phyloP scores from a whole-genome alignment of 176 grass and related monocot species.

The Elymus sibiricus region DNA sequence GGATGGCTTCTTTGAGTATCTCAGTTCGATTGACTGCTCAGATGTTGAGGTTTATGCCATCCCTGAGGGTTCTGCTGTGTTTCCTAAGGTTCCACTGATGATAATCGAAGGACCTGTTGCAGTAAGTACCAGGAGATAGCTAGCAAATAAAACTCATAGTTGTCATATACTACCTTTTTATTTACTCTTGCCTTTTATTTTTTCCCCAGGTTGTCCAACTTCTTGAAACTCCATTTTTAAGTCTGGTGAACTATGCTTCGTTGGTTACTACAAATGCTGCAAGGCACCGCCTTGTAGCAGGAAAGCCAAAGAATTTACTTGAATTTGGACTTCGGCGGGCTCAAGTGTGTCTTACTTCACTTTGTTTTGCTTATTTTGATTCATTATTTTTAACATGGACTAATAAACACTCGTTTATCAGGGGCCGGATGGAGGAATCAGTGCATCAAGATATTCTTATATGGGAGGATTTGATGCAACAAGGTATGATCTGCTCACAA shows the following conservation, averaged over 20 bases:
- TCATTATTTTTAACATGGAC: conserved; percentile 4
- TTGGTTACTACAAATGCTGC: conserved; percentile 97
- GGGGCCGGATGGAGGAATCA: conserved; percentile 98
- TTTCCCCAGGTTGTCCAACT: conserved; percentile 71
- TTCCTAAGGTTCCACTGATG: conserved; percentile 91
- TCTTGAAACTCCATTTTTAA: conserved; percentile 93
- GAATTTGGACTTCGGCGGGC: conserved; percentile 96
- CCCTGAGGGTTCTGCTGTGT: conserved; percentile 92
- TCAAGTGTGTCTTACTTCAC: conserved; percentile 49
- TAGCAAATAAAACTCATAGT: conserved; percentile 16
- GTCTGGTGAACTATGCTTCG: conserved; percentile 93
- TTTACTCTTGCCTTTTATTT: not conserved
- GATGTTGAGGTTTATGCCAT: conserved; percentile 93
- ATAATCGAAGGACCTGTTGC: conserved; percentile 91
- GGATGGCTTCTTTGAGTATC: conserved; percentile 94
- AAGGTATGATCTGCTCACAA: conserved; percentile 43
- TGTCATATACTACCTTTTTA: not conserved
- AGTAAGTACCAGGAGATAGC: conserved; percentile 52
- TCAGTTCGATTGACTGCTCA: conserved; percentile 68
- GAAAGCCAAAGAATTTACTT: conserved; percentile 83
- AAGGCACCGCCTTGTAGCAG: conserved; percentile 78
- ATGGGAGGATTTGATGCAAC: conserved; percentile 99
- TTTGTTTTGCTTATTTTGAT: not conserved
- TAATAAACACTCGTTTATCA: conserved; percentile 30
- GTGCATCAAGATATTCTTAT: conserved; percentile 90